Base-by-base conservation (phyloP, 768 basidiomycete genomes). In the Clitopilus hobsonii region DNA sequence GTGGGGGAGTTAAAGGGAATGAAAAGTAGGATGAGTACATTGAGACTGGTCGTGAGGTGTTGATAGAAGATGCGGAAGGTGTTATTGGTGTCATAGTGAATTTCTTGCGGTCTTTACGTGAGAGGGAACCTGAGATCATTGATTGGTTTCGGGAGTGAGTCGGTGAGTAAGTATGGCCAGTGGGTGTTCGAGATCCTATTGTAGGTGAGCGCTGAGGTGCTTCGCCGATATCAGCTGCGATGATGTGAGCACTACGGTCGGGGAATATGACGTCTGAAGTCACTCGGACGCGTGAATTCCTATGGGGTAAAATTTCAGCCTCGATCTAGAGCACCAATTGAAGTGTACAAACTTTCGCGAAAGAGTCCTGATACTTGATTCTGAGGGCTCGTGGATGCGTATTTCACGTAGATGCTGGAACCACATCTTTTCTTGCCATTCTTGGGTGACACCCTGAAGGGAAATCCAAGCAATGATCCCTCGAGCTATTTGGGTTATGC, bases 391-490 rank as follows among this genome's bases (percentile, higher is more conserved):
- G 38, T 80, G 78, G 52, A 87, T 78, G 56, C 82, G 76, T 20
- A 92, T 80, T 65, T 91, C 89, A 53, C 73, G 78, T 57, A 91
- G 73, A 63, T 80, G 71, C 60, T 75, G 74, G 53, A 87, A 79
- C 88, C 89, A 89, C 38, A 69, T 72, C 63, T 78, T 75, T 65
- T 93, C 89, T 60, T 89, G 87, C 79, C 85, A 89, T 61, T 89
- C 84, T 62, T 86, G 83, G 0, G 91, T 94, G 38, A 90, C 84
- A 28, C 87, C 85, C 62, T 93, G 91, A 38, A 94, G 71, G 0
- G 88, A 82, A 5, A 86, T 86, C 89, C 90, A 93, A 0, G 84
- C 89, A 6, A 89, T 78, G 20, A 94, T 77, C 0, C 88, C 89
- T 54, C 81, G 76, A 18, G 82, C 82, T 13, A 90, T 78, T 55